Evolutionary conservation across 2,329 filamentous ascomycete species (phyloP).

Genomic region (Alternaria gaisen): DNA sequence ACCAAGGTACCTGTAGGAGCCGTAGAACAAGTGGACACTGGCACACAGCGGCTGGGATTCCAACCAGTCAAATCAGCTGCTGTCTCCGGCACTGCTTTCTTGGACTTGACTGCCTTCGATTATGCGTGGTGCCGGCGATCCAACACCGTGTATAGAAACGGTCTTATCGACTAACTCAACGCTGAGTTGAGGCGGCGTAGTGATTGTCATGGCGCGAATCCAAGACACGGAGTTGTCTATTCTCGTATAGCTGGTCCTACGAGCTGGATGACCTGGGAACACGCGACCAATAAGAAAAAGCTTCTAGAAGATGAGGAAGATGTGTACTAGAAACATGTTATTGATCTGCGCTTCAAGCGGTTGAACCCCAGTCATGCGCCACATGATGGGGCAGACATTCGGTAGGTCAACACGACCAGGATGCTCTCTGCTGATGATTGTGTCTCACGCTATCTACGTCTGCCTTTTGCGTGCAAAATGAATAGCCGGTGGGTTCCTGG

Average conservation of each 20-base stretch:
- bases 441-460: background rate
- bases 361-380: slow-evolving; percentile 27
- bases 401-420: background rate
- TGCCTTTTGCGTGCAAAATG: background rate
- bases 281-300: slow-evolving; percentile 1
- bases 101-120: slow-evolving; percentile 1
- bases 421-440: background rate
- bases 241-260: background rate
- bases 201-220: background rate
- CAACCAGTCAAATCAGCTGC: slow-evolving; percentile 1
- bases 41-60: slow-evolving; percentile 5
- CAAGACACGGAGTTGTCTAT: background rate
- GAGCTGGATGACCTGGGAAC: background rate
- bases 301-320: slow-evolving; percentile 13
- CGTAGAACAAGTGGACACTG: slow-evolving; percentile 30
- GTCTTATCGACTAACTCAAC: slow-evolving; percentile 3
- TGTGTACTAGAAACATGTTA: background rate
- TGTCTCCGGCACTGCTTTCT: slow-evolving; percentile 4
- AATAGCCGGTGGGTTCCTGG: slow-evolving; percentile 29
- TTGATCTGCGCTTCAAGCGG: slow-evolving; percentile 24
- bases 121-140: background rate
- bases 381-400: slow-evolving; percentile 9
- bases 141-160: background rate
- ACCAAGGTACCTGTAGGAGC: slow-evolving; percentile 30
- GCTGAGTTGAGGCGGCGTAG: slow-evolving; percentile 2